Conservation (phyloP, 495 filamentous ascomycete genomes). For the Penicillium canescens region DNA sequence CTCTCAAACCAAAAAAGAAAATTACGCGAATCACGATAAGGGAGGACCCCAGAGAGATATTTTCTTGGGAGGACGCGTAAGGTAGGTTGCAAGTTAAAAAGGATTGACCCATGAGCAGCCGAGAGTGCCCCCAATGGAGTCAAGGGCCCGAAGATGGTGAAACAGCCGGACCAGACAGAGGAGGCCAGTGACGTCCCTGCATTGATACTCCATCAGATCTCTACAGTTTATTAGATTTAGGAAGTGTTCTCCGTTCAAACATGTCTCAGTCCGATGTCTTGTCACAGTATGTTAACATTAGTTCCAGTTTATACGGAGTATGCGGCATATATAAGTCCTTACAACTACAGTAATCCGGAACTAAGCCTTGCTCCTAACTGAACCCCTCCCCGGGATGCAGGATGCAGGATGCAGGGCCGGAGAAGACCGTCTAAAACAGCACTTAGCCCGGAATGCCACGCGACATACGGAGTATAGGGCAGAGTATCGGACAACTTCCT, state of each 20-base stretch:
- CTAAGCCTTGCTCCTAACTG: not conserved
- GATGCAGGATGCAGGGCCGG: not conserved
- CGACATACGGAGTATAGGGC: not conserved
- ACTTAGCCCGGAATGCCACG: slow-evolving; percentile 5
- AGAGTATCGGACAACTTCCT: not conserved
- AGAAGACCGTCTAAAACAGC: slow-evolving; percentile 1
- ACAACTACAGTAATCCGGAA: not conserved
- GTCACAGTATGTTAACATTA: too few species aligned
- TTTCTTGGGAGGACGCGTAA: slow-evolving; percentile 36
- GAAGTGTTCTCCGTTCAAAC: not conserved
- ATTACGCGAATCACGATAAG: slow-evolving; percentile 9
- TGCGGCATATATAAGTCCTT: not conserved
- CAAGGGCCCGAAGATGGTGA: slow-evolving; percentile 43
- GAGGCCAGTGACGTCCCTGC: slow-evolving; percentile 24
- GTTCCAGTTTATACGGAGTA: too few species aligned
- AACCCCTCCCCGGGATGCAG: not conserved
- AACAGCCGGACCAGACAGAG: slow-evolving; percentile 21
- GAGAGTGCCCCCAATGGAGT: slow-evolving; percentile 26
- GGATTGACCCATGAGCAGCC: slow-evolving; percentile 11
- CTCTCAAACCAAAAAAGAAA: slow-evolving; percentile 21
- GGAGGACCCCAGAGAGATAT: slow-evolving; percentile 6
- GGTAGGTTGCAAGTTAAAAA: slow-evolving; percentile 29
- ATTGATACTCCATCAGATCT: slow-evolving; percentile 15
- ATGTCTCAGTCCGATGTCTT: too few species aligned
- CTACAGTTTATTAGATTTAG: not conserved